Percentiles rank a stretch among this genome's conserved stretches.
Conservation (phyloP, 2,329 filamentous ascomycete genomes). For the Septoria petroselini region DNA sequence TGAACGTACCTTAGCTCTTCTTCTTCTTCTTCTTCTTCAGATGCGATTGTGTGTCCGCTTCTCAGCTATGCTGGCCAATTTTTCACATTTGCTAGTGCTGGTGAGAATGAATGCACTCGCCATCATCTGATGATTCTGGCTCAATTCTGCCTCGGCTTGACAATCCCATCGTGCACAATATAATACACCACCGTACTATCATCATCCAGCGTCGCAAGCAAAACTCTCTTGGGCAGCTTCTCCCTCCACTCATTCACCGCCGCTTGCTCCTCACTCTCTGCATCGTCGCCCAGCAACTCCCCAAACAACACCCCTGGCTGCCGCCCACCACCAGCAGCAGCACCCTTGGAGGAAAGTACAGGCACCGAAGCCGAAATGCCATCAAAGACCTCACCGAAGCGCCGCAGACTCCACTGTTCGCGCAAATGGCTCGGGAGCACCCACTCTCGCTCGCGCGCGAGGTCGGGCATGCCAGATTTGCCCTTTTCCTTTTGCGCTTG, state of each 20-base stretch:
- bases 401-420: conserved; percentile 67
- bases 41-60: too few relatives aligned
- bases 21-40: too few relatives aligned
- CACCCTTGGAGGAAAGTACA: too few relatives aligned
- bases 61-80: too few relatives aligned
- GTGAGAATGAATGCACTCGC: too few relatives aligned
- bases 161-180: conserved; percentile 78
- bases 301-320: conserved; percentile 21
- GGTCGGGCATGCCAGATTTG: conserved; percentile 33
- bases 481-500: conserved; percentile 49
- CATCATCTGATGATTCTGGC: background rate
- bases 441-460: conserved; percentile 62
- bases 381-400: conserved; percentile 69
- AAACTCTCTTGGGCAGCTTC: conserved; percentile 57
- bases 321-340: too few relatives aligned
- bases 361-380: conserved; percentile 42
- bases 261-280: conserved; percentile 27
- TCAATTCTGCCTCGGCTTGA: conserved; percentile 81
- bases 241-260: conserved; percentile 42
- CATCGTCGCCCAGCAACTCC: conserved; percentile 18
- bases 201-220: conserved; percentile 72
- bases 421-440: conserved; percentile 69
- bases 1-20: too few relatives aligned
- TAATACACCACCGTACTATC: conserved; percentile 85
- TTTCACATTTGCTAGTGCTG: too few relatives aligned